Evolutionary conservation across 495 filamentous ascomycete genomes (phyloP).

Genomic region (Penicillium angulare): DNA sequence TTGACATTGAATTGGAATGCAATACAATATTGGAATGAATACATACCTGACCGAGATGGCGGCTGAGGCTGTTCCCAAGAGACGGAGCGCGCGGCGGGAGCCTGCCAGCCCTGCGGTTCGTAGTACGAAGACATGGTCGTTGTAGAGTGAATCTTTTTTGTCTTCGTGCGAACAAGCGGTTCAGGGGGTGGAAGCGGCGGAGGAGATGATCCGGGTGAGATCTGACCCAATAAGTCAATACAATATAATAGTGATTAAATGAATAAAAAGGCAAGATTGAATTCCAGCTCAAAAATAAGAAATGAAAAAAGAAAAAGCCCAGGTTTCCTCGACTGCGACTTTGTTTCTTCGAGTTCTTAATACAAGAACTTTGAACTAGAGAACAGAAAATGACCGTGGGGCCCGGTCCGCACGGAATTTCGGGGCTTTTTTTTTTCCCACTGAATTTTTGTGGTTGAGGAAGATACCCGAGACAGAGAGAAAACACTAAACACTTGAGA

Average conservation of each 20-base stretch:
- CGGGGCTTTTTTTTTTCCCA: constrained; percentile 11
- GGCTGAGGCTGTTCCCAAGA: constrained; percentile 85
- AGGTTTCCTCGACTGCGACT: too few relatives aligned
- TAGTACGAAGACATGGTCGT: constrained; percentile 78
- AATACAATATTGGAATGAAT: neutral
- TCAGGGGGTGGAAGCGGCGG: constrained; percentile 26
- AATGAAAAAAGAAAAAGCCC: too few relatives aligned
- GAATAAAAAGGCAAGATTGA: too few relatives aligned
- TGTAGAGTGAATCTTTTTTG: constrained; percentile 8
- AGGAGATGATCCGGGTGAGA: constrained; percentile 33
- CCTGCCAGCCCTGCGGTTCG: constrained; percentile 80
- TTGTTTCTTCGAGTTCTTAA: neutral
- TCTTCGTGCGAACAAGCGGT: constrained; percentile 16
- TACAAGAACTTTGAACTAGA: neutral
- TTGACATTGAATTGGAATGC: neutral
- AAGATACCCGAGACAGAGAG: too few relatives aligned
- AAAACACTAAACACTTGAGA: too few relatives aligned
- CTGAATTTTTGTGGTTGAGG: constrained; percentile 12
- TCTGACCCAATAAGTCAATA: constrained; percentile 19
- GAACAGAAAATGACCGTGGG: constrained; percentile 17
- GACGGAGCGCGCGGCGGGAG: constrained; percentile 57
- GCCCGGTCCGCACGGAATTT: constrained; percentile 14
- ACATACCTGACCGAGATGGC: constrained; percentile 81
- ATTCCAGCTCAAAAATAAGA: too few relatives aligned
- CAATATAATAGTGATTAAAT: too few relatives aligned